Evolutionary conservation across 2,329 filamentous ascomycete genomes (phyloP).

Genomic region (Xylariaceae sp.): DNA sequence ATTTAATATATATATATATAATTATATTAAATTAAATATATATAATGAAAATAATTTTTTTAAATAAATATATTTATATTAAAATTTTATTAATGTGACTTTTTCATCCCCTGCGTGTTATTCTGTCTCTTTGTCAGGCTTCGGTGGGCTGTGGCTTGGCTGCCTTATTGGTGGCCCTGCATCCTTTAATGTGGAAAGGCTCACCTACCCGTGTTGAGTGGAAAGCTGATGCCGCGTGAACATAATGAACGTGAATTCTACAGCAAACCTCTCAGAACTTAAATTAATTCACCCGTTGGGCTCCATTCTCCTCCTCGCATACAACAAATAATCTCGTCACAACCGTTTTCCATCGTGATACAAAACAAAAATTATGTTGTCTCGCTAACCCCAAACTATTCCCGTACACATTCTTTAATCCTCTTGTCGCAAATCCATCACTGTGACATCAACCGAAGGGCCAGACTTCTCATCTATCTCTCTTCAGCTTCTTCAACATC

Average conservation of each 20-base stretch:
- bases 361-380: not conserved
- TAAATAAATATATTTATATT: no score
- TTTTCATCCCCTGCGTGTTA: no score
- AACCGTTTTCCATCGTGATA: not conserved
- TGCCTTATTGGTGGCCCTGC: no score
- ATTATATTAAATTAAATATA: no score
- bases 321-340: not conserved
- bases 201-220: not conserved
- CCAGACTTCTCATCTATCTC: not conserved
- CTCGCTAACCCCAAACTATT: constrained; percentile 5
- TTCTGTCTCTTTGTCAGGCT: no score
- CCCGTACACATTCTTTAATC: not conserved
- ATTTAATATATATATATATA: no score
- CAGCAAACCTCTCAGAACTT: constrained; percentile 10
- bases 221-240: constrained; percentile 14
- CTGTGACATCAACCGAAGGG: not conserved
- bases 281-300: not conserved
- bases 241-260: constrained; percentile 4
- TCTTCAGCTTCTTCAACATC: constrained; percentile 1
- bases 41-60: no score
- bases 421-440: not conserved
- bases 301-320: not conserved
- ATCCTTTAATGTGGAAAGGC: no score
- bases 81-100: no score
- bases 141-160: no score